A percentile compares a stretch with the other conserved stretches of the same genome.
Conservation (phyloP, 108 stramenopile genomes). For the Cylindrotheca fusiformis region DNA sequence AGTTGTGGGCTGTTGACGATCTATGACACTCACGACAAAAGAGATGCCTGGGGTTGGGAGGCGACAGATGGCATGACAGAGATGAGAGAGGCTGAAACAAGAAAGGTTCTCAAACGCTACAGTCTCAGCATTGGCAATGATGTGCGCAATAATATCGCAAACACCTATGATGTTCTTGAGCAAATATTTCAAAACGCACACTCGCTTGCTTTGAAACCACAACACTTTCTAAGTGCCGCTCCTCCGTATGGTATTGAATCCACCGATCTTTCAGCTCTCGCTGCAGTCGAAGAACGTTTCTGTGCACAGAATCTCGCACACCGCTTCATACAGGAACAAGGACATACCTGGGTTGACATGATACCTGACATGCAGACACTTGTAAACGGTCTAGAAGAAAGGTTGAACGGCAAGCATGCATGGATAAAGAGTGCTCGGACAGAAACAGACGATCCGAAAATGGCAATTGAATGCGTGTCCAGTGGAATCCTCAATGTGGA, state of each 20-base stretch:
- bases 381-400: background rate
- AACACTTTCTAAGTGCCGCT: constrained; percentile 5
- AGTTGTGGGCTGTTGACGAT: constrained; percentile 4
- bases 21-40: background rate
- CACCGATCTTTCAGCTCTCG: constrained; percentile 7
- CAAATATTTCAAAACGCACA: constrained; percentile 8
- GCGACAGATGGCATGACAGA: background rate
- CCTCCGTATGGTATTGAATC: constrained; percentile 4
- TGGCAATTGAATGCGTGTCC: background rate
- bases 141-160: background rate
- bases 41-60: constrained; percentile 14
- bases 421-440: background rate
- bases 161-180: constrained; percentile 22
- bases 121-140: background rate
- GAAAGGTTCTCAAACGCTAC: background rate
- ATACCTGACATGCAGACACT: background rate
- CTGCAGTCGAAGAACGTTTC: constrained; percentile 1
- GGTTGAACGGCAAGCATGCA: background rate
- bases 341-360: background rate
- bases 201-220: constrained; percentile 1
- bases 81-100: background rate
- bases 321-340: background rate
- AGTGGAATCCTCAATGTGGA: constrained; percentile 6
- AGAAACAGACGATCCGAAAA: background rate
- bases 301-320: constrained; percentile 15